Evolutionary conservation across 208 protist species (phyloP).

Genomic region (Sergeia podlipaevii): DNA sequence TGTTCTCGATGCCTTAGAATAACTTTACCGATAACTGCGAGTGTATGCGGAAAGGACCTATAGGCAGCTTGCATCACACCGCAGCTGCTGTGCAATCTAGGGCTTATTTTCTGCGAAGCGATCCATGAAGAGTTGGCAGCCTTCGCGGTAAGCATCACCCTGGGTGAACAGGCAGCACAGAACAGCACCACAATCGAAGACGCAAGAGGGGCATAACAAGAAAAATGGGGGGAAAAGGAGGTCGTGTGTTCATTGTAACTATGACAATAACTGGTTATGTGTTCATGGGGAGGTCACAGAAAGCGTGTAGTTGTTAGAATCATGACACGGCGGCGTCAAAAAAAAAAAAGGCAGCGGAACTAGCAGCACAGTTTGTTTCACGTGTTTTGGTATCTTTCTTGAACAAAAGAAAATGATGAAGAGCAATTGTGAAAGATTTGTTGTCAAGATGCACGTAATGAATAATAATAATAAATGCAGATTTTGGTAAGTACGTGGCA

Average conservation of each 20-base stretch:
- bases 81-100: constrained; percentile 17
- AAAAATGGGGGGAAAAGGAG: constrained; percentile 1
- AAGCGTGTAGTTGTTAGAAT: constrained; percentile 26
- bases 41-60: constrained; percentile 20
- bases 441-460: too few relatives aligned
- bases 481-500: too few relatives aligned
- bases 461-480: too few relatives aligned
- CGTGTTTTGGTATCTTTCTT: background rate
- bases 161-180: background rate
- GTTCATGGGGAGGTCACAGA: constrained; percentile 7
- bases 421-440: too few relatives aligned
- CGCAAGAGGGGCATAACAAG: too few relatives aligned
- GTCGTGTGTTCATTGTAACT: constrained; percentile 30
- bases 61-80: constrained; percentile 13
- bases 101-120: constrained; percentile 64
- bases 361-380: too few relatives aligned
- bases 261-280: constrained; percentile 27
- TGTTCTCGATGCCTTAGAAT: constrained; percentile 22
- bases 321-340: constrained; percentile 4
- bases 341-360: background rate
- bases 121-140: constrained; percentile 33
- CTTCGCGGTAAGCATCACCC: constrained; percentile 58
- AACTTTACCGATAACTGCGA: constrained; percentile 12
- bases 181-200: constrained; percentile 8
- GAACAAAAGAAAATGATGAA: background rate